Base-by-base conservation (phyloP, 129 eudicot genomes). In the Tanacetum coccineum region DNA sequence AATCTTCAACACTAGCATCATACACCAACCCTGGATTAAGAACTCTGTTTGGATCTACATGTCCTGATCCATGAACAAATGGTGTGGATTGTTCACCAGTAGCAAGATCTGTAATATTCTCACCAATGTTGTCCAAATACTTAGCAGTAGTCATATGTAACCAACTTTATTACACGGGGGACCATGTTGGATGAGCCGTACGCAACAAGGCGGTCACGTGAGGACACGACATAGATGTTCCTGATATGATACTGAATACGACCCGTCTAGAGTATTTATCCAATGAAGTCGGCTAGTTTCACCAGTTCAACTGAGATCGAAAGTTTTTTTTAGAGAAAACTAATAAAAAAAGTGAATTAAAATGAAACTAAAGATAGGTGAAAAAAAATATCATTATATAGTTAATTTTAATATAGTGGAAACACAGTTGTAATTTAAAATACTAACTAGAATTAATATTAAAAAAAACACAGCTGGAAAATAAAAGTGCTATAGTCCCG, bases 221-320 rank as follows among this genome's bases (percentile, higher is more conserved):
- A 28, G 99, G 97, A 71, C 99, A 94, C 32, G 99, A 82, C 99
- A 94, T 94, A 18, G 99, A 94, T 0, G 99, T 94, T 6, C 99
- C 99, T 0, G 97, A 94, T 22, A 94, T 89, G 12, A 94, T 94
- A 58, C 89, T 94, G 72, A 94, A 94, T 21, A 74, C 81, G 13
- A 87, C 95, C 21, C 87, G 79, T 71, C 99, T 77, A n/a, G 81
- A 74, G 71, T 94, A 97, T 4, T 70, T 49, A 47, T 84, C 97
- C 53, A 94, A 70, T 55, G 74, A 79, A 12, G 99, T 94, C 4
- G 99, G 30, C 95, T 86, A 1, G 86, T 52, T 64, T 46, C 55
- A 4, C 90, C 97, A 18, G 99, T 94, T 97, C 99, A 94, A 36
- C 90, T 97, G n/a, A n/a, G n/a, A n/a, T n/a, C n/a, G n/a, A n/a